Conservation (phyloP, 768 basidiomycete species). For the Punctularia strigosozonata region DNA sequence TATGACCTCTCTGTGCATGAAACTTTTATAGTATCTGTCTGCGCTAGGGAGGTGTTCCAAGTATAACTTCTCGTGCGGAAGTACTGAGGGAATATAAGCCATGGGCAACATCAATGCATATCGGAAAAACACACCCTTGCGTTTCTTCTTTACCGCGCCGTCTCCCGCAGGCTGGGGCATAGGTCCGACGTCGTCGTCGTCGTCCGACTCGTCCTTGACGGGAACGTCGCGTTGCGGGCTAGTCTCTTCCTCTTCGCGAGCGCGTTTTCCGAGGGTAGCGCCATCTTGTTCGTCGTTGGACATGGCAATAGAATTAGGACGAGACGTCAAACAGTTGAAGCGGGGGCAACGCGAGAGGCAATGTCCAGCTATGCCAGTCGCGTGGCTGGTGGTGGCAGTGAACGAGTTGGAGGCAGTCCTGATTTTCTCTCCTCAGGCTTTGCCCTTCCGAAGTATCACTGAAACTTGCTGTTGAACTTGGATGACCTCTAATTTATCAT, state of each 20-base stretch:
- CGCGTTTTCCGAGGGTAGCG: conserved; percentile 55
- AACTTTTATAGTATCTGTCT: conserved; percentile 93
- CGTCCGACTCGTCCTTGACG: conserved; percentile 36
- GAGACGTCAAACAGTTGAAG: too few species aligned
- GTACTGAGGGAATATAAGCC: conserved; percentile 35
- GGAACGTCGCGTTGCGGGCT: conserved; percentile 13
- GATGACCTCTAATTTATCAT: too few species aligned
- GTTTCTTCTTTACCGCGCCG: conserved; percentile 53
- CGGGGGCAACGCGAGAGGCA: too few species aligned
- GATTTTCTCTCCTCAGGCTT: too few species aligned
- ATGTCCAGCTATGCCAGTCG: too few species aligned
- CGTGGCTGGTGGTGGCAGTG: too few species aligned
- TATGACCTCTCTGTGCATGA: conserved; percentile 93
- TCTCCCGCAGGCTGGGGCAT: conserved; percentile 65
- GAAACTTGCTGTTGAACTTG: too few species aligned
- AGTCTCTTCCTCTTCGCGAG: conserved; percentile 24
- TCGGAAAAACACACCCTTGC: conserved; percentile 49
- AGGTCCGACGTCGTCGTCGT: conserved; percentile 77
- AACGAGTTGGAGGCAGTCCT: too few species aligned
- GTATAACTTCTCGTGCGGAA: conserved; percentile 89
- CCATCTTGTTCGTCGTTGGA: conserved; percentile 35
- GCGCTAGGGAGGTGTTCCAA: conserved; percentile 85
- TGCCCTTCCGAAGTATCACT: too few species aligned
- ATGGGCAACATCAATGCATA: not conserved
- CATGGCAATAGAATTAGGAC: too few species aligned